Evolutionary conservation across 2,329 filamentous ascomycete genomes (phyloP), one percentile per base, ranked within the genome.

Genomic region (Tolypocladium inflatum): DNA sequence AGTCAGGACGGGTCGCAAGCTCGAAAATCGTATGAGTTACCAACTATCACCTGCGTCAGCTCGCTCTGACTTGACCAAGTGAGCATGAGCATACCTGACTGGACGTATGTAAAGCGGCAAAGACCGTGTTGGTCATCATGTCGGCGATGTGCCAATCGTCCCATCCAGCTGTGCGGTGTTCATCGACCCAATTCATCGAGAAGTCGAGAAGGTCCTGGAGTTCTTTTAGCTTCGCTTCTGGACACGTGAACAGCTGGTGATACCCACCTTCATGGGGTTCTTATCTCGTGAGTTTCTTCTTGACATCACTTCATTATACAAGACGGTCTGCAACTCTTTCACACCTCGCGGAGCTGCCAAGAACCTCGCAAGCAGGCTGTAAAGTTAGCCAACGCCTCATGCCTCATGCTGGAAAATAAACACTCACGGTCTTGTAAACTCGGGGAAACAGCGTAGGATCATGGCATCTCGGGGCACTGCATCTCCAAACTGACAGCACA

Each of bases 11-110:
- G 2, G 59, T 54, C 17, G 61, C 61, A 30, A 62, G 51, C 38
- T 62, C 61, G 11, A 62, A 61, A 10, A 62, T 58, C 39, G 56
- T 57, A 55, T 62, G 59, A 21, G 48, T 45, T 10, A 58, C 57
- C 52, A 58, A 30, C 57, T 58, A 23, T 13, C 7, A 11, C 4
- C 4, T 21, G 8, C 8, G 10, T 39, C 17, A 50, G 51, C 37
- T 33, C 6, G 3, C n/a, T 15, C 7, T 0, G n/a, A 15, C 3
- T 39, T 39, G 9, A 54, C 11, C 21, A 26, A 48, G 11, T 17
- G 21, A 39, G 21, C 33, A n/a, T 42, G n/a, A 30, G 35, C 48
- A 33, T 56, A 60, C 61, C 21, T 62, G 61, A 48, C 61, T 62
- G 2, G 61, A 59, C 2, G 61, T 60, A 37, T 62, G 61, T 35